A percentile compares a stretch with the other conserved stretches of the same genome.
phyloP scores from a whole-genome alignment of 164 flowering plant genomes.

The Umbilicus rupestris region DNA sequence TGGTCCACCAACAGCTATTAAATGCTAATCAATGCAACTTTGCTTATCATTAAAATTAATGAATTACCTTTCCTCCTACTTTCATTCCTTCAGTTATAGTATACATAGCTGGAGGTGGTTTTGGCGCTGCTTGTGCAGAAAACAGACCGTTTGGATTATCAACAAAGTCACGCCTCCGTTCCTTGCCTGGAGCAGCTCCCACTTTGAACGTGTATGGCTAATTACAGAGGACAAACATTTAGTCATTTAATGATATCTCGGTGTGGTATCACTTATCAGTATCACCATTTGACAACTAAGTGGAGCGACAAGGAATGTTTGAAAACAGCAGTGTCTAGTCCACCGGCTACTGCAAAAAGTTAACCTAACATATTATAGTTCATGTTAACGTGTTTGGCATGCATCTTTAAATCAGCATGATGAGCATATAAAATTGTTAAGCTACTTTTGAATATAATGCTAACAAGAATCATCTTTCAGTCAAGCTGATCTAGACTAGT shows the following conservation, averaged over 20 bases:
- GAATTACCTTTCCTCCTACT: slow-evolving; percentile 79
- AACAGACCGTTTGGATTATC: slow-evolving; percentile 59
- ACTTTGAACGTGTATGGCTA: slow-evolving; percentile 89
- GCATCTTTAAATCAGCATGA: too few relatives aligned
- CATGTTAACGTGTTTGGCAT: too few relatives aligned
- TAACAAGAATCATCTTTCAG: too few relatives aligned
- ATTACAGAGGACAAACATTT: slow-evolving; percentile 15
- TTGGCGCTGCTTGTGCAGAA: slow-evolving; percentile 93
- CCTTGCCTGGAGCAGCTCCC: slow-evolving; percentile 85
- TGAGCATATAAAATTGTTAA: too few relatives aligned
- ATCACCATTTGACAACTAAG: background rate
- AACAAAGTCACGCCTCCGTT: slow-evolving; percentile 39
- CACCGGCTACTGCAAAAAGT: too few relatives aligned
- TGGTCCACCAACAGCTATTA: background rate
- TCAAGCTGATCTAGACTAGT: too few relatives aligned
- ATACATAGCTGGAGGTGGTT: slow-evolving; percentile 90
- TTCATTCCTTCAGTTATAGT: slow-evolving; percentile 76
- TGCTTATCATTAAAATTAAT: background rate
- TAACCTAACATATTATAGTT: too few relatives aligned
- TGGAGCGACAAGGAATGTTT: background rate
- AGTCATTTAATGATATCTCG: slow-evolving; percentile 4
- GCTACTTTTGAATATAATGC: too few relatives aligned
- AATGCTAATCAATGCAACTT: background rate
- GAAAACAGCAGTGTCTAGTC: background rate
- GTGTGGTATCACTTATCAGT: background rate